Evolutionary conservation across 805 yeast genomes (phyloP), one percentile per base, ranked within the genome.

Genomic region (Candida patagonica): DNA sequence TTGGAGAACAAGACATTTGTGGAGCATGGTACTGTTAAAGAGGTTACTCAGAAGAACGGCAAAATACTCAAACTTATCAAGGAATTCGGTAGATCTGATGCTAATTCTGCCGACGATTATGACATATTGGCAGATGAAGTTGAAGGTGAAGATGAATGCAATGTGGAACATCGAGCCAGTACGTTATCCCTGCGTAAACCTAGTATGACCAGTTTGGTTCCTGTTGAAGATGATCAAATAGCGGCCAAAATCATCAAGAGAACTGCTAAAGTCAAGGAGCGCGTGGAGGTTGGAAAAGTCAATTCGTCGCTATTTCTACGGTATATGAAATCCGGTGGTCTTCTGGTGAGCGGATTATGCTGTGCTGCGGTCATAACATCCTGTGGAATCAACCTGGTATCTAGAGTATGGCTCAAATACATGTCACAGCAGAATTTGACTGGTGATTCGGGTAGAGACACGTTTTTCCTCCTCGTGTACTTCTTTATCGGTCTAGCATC

Each of bases 371-470:
- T 42, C 50, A 2, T 77, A 74, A 53, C 51, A 78, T 34, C 42
- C 49, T 3, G 81, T 0, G 52, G 68, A 12, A 55, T 77, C 33
- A 70, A 76, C 43, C 84, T 84, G 38, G 62, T 65, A 30, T 76
- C 83, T 27, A 83, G 76, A 52, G 67, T 83, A 46, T 86, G 95
- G 95, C 69, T 86, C 55, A 85, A 86, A 54, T 79, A 80, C 55
- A 85, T 95, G 95, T 80, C 94, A n/a, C 95, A 86, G 56, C 84
- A 84, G 52, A 45, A 85, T 4, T 60, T 56, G 38, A 55, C 58
- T 31, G 85, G 85, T 22, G 62, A 61, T 42, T 84, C 85, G 56
- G 87, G 89, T 2, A 55, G 76, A 40, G 73, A 79, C 13, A 61
- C 61, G 41, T 72, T 62, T 46, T 84, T 83, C 51, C 60, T 85